A percentile compares a stretch with the other conserved stretches of the same genome.
Conservation (phyloP, 2,329 filamentous ascomycete species). For the Zasmidium cellare region DNA sequence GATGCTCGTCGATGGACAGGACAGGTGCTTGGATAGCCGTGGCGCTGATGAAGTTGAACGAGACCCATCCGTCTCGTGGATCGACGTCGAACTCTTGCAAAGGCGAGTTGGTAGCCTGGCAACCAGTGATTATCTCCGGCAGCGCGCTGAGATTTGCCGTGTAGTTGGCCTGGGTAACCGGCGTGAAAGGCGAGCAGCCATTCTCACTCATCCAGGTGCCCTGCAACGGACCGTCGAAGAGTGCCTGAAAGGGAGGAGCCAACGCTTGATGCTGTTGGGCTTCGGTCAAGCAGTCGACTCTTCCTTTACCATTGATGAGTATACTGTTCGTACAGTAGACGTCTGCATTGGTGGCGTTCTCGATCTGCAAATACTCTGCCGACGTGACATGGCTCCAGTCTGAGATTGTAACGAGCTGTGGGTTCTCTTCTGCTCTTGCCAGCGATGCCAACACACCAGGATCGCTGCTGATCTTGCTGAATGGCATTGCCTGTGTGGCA, state of each 20-base stretch:
- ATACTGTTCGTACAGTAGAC: constrained; percentile 14
- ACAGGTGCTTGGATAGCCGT: constrained; percentile 11
- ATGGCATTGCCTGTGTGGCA: not conserved
- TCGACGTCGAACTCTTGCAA: constrained; percentile 10
- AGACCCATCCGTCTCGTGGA: constrained; percentile 14
- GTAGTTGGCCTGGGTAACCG: not conserved
- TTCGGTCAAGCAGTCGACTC: not conserved
- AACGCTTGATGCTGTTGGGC: not conserved
- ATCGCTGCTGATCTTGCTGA: not conserved
- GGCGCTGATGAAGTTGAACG: constrained; percentile 17
- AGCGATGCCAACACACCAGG: not conserved
- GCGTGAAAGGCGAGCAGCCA: not conserved
- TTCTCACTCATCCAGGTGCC: not conserved
- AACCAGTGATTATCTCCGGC: not conserved
- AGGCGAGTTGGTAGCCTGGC: not conserved
- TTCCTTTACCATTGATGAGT: constrained; percentile 17
- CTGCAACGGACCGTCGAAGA: not conserved
- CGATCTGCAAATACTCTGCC: not conserved
- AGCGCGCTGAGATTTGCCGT: not conserved
- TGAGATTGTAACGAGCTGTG: not conserved
- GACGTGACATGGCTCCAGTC: constrained; percentile 3
- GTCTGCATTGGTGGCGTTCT: not conserved
- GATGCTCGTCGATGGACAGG: constrained; percentile 17
- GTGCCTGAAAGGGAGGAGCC: not conserved
- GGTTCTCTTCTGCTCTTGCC: not conserved